These are phyloP conservation scores for Trichoderma sp. DNA, from an alignment of 2,329 filamentous ascomycete genomes.

Conservation along the genomic window DNA sequence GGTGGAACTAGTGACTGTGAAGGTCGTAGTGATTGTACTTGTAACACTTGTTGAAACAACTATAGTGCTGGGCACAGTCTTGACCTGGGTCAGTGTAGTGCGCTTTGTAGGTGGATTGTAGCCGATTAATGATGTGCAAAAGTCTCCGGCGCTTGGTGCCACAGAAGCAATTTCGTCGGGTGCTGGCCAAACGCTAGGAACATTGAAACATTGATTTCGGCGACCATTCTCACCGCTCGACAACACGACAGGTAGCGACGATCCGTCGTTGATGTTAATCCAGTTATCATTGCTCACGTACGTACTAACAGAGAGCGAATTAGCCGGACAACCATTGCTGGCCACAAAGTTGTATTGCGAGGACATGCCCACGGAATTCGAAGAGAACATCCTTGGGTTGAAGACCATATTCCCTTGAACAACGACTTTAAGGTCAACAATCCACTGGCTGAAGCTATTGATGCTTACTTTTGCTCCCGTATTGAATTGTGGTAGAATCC, in stretches of 20 bases:
- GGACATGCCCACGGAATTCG: background rate
- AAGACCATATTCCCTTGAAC: background rate
- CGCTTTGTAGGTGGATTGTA: background rate
- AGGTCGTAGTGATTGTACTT: background rate
- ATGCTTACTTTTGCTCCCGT: background rate
- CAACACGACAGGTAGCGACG: background rate
- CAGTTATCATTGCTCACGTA: background rate
- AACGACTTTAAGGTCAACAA: background rate
- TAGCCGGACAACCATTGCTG: background rate
- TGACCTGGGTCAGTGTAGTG: background rate
- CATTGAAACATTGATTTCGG: background rate
- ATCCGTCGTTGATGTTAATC: background rate
- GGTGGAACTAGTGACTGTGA: background rate
- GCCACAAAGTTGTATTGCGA: background rate
- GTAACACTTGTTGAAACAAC: background rate
- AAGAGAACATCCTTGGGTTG: background rate
- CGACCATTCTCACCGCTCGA: background rate
- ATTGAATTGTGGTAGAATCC: background rate
- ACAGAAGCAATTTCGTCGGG: background rate
- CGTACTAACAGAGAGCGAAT: background rate
- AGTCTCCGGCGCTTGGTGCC: background rate
- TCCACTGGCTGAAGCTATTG: background rate
- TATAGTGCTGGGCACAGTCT: background rate
- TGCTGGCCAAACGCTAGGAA: background rate
- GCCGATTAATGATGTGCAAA: background rate